phyloP scores from a whole-genome alignment of 345 rosid species.

The Dipteronia dyeriana region DNA sequence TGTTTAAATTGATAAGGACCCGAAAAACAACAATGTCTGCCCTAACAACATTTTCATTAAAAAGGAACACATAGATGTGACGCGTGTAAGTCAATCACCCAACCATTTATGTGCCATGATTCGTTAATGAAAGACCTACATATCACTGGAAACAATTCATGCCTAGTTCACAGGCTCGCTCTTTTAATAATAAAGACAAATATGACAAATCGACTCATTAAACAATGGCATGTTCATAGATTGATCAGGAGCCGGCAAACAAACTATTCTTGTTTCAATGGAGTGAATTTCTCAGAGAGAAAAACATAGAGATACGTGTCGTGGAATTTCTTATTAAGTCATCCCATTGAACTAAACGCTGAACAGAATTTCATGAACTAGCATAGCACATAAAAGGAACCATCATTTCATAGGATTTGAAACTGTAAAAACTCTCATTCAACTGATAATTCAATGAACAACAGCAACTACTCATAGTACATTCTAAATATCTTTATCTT shows the following conservation, averaged over 20 bases:
- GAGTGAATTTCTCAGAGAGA: neutral
- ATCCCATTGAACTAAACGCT: neutral
- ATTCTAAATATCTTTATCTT: neutral
- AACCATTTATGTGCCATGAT: neutral
- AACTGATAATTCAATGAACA: conserved; percentile 10
- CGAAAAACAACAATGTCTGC: neutral
- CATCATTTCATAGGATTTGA: neutral
- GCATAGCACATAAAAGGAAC: neutral
- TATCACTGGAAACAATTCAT: neutral
- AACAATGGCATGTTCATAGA: neutral
- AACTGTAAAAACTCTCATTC: conserved; percentile 1
- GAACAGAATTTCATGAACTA: conserved; percentile 1
- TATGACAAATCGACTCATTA: neutral
- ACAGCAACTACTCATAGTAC: neutral
- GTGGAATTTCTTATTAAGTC: neutral
- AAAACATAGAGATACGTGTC: neutral
- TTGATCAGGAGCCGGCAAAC: neutral
- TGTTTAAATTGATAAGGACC: neutral
- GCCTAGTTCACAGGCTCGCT: neutral
- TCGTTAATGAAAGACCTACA: neutral
- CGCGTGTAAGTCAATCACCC: neutral
- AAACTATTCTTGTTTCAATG: neutral
- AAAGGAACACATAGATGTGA: neutral
- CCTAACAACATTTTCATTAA: neutral
- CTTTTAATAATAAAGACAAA: neutral